phyloP scores from a whole-genome alignment of 1,139 yeast genomes.

The Nakaseomyces glabratus region DNA sequence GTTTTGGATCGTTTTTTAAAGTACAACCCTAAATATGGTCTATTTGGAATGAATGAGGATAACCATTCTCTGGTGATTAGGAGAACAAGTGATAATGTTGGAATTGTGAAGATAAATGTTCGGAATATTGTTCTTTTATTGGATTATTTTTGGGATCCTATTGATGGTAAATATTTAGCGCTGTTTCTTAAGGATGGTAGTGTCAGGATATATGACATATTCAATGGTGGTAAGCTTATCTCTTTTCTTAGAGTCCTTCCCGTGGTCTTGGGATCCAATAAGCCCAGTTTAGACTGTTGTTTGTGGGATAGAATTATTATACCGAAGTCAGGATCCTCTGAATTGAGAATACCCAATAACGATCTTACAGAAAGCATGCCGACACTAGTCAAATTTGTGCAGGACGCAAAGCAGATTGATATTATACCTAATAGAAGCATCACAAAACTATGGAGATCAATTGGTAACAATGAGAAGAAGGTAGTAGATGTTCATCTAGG shows the following conservation, averaged over 20 bases:
- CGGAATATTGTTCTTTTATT: constrained; percentile 17
- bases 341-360: neutral
- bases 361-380: constrained; percentile 19
- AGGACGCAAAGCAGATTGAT: constrained; percentile 14
- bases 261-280: constrained; percentile 3
- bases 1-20: constrained; percentile 1
- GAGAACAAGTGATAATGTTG: neutral
- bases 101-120: constrained; percentile 13
- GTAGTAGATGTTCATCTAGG: constrained; percentile 13
- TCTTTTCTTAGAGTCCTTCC: constrained; percentile 15
- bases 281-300: constrained; percentile 4
- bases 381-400: constrained; percentile 16
- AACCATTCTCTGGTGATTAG: neutral
- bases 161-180: constrained; percentile 19
- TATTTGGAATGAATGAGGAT: constrained; percentile 4
- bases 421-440: constrained; percentile 10
- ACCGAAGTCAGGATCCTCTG: neutral
- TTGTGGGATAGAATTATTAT: constrained; percentile 18
- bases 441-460: constrained; percentile 4
- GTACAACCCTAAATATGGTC: constrained; percentile 4
- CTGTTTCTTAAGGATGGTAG: constrained; percentile 23
- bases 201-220: constrained; percentile 20
- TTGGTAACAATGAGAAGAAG: constrained; percentile 3
- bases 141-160: constrained; percentile 21
- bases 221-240: constrained; percentile 22